These are phyloP conservation scores for Aspergillus wentii DNA, from an alignment of 495 filamentous ascomycete species.

Conservation along the genomic window DNA sequence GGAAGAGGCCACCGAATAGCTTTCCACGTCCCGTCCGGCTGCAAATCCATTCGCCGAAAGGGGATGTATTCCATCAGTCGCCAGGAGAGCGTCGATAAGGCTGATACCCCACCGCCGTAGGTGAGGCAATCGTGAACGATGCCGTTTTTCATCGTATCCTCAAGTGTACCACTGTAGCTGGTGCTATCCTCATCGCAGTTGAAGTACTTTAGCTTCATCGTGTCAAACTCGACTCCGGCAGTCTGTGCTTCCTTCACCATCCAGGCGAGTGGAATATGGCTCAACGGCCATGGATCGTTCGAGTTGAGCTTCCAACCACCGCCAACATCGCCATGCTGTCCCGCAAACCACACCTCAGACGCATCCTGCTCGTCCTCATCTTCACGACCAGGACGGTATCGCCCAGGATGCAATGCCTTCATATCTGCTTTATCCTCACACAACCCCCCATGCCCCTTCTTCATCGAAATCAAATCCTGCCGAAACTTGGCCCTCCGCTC, in stretches of 20 bases:
- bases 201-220: slow-evolving; percentile 56
- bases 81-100: slow-evolving; percentile 58
- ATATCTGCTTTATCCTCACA: too few species aligned
- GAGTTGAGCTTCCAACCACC: slow-evolving; percentile 67
- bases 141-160: slow-evolving; percentile 22
- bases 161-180: neutral
- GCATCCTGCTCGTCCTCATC: slow-evolving; percentile 2
- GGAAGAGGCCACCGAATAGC: slow-evolving; percentile 72
- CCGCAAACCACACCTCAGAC: slow-evolving; percentile 70
- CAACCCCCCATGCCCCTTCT: slow-evolving; percentile 9
- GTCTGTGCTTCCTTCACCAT: slow-evolving; percentile 74
- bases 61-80: slow-evolving; percentile 76
- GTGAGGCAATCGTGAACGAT: slow-evolving; percentile 67
- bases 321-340: slow-evolving; percentile 75
- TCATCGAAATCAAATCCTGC: slow-evolving; percentile 62
- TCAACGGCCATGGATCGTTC: slow-evolving; percentile 51
- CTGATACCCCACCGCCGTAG: slow-evolving; percentile 53
- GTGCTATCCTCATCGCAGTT: slow-evolving; percentile 37
- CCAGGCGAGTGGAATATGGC: slow-evolving; percentile 70
- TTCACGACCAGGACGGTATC: neutral
- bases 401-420: too few species aligned
- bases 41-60: slow-evolving; percentile 71
- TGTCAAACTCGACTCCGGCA: slow-evolving; percentile 65
- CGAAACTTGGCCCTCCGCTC: slow-evolving; percentile 56
- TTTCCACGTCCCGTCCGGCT: slow-evolving; percentile 66